phyloP scores from a whole-genome alignment of 352 stramenopile species.

The Pilasporangium apinafurcum region DNA sequence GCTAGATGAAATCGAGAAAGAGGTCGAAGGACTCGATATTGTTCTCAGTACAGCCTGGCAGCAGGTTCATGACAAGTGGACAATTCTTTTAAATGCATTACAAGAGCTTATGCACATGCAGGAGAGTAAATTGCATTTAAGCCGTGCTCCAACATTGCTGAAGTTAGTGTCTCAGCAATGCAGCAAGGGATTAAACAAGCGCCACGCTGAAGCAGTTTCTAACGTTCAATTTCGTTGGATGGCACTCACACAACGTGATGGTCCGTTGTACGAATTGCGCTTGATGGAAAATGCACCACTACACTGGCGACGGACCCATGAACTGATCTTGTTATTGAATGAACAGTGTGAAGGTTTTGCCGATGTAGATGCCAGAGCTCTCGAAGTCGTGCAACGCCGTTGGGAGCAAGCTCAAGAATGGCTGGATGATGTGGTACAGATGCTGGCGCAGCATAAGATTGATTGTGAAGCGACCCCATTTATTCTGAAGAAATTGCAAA shows the following conservation, averaged over 20 bases:
- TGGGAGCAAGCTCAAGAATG: slow-evolving; percentile 65
- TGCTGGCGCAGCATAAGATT: slow-evolving; percentile 57
- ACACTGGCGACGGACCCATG: slow-evolving; percentile 68
- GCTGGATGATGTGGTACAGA: slow-evolving; percentile 51
- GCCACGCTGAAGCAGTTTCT: slow-evolving; percentile 50
- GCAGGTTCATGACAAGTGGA: slow-evolving; percentile 57
- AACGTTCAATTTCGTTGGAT: slow-evolving; percentile 73
- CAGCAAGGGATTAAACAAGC: slow-evolving; percentile 43
- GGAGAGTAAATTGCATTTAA: slow-evolving; percentile 59
- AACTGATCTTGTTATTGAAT: slow-evolving; percentile 54
- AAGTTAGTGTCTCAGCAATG: slow-evolving; percentile 41
- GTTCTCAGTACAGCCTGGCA: slow-evolving; percentile 52
- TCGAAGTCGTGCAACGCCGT: slow-evolving; percentile 39
- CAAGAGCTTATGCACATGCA: slow-evolving; percentile 58
- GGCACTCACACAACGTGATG: slow-evolving; percentile 53
- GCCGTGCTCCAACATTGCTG: slow-evolving; percentile 38
- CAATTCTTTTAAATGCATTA: slow-evolving; percentile 28
- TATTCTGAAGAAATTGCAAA: slow-evolving; percentile 61
- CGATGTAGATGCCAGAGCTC: slow-evolving; percentile 36
- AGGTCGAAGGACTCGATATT: slow-evolving; percentile 60
- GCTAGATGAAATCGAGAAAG: slow-evolving; percentile 27
- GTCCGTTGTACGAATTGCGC: slow-evolving; percentile 52
- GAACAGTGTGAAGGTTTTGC: slow-evolving; percentile 72
- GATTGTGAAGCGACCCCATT: slow-evolving; percentile 61
- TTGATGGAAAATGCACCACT: slow-evolving; percentile 62